Evolutionary conservation across 2,329 filamentous ascomycete genomes (phyloP).

Genomic region (Colletotrichum tofieldiae): DNA sequence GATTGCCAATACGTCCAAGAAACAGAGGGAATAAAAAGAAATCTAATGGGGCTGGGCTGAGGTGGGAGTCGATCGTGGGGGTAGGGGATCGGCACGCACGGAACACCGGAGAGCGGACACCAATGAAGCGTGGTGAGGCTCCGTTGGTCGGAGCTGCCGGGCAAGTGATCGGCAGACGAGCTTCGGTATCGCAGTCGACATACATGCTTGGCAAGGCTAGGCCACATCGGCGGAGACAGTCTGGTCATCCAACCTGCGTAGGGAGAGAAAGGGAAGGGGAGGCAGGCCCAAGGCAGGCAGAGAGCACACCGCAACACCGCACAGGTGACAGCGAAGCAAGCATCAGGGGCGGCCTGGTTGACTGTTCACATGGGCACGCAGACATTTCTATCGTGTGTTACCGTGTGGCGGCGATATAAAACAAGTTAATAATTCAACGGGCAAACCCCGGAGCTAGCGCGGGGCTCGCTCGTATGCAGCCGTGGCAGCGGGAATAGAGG

Average conservation of each 20-base stretch:
- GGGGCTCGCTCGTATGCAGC: background rate
- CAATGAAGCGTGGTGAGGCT: constrained; percentile 31
- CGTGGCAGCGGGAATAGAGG: constrained; percentile 7
- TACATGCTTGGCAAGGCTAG: constrained; percentile 37
- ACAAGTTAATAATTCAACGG: constrained; percentile 3
- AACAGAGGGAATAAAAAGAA: constrained; percentile 17
- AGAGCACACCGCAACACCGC: constrained; percentile 31
- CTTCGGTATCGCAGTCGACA: constrained; percentile 26
- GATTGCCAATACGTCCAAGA: constrained; percentile 15
- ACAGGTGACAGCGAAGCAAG: constrained; percentile 23
- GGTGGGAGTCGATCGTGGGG: constrained; percentile 16
- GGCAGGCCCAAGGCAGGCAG: constrained; percentile 6
- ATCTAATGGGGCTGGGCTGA: background rate
- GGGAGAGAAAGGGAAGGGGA: background rate
- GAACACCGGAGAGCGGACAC: constrained; percentile 27
- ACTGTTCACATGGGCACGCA: constrained; percentile 24
- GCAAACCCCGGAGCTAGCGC: background rate
- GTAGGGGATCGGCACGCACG: constrained; percentile 34
- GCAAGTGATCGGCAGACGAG: constrained; percentile 34
- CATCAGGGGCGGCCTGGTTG: constrained; percentile 18
- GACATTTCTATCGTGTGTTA: constrained; percentile 11
- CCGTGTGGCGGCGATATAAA: background rate
- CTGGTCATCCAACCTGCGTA: background rate
- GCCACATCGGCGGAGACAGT: constrained; percentile 24
- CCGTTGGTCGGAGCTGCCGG: constrained; percentile 39